These are phyloP conservation scores for Carnegiea gigantea DNA, from an alignment of 179 eudicot genomes.

Conservation along the genomic window DNA sequence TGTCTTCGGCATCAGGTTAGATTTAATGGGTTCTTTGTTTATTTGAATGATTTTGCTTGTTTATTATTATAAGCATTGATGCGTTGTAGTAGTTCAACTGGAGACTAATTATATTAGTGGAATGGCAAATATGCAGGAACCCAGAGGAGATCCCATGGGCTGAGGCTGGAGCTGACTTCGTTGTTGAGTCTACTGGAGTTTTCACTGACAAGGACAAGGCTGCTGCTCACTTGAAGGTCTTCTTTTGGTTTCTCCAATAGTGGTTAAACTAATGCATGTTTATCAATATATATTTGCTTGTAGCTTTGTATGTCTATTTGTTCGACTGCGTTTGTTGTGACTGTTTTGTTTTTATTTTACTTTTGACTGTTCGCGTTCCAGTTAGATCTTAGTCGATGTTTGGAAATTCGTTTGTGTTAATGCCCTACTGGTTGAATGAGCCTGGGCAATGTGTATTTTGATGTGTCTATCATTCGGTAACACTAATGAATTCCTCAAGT, in stretches of 20 bases:
- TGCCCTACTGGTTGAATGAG: not conserved
- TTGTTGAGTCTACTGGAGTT: slow-evolving; percentile 74
- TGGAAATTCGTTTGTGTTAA: not conserved
- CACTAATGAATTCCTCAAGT: not conserved
- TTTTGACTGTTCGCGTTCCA: no score
- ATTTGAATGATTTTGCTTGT: no score
- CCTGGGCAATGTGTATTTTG: not conserved
- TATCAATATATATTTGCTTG: not conserved
- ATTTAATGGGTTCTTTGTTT: not conserved
- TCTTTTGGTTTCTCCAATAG: not conserved
- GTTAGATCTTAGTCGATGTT: no score
- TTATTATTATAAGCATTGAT: no score
- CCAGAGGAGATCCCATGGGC: slow-evolving; percentile 80
- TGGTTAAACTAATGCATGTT: not conserved
- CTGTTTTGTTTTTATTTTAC: not conserved
- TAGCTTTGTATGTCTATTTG: not conserved
- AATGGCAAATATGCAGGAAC: slow-evolving; percentile 36
- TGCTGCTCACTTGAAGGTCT: slow-evolving; percentile 71
- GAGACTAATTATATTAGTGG: not conserved
- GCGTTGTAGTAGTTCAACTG: no score
- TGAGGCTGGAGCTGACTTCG: slow-evolving; percentile 52
- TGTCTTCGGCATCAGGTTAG: slow-evolving; percentile 56
- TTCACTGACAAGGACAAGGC: slow-evolving; percentile 73
- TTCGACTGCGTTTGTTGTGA: not conserved
- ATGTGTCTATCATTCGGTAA: no score